Evolutionary conservation across 2,329 filamentous ascomycete species (phyloP).

Genomic region (Seiridium cupressi): DNA sequence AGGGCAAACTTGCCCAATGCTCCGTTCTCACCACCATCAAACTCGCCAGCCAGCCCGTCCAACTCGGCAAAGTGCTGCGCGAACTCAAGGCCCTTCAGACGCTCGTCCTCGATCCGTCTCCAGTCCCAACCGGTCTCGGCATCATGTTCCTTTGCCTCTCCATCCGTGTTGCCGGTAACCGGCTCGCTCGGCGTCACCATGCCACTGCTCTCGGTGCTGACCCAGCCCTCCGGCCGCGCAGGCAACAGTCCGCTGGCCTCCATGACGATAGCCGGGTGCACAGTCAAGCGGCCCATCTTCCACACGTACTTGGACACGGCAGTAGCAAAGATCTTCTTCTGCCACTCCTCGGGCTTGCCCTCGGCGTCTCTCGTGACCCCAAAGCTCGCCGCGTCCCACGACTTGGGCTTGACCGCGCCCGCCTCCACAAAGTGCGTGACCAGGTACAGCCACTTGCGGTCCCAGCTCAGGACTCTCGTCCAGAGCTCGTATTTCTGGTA

Average conservation of each 20-base stretch:
- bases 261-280: conserved; percentile 77
- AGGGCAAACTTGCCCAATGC: conserved; percentile 49
- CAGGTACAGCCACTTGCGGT: conserved; percentile 79
- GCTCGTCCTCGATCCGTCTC: conserved; percentile 53
- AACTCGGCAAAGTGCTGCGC: conserved; percentile 56
- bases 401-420: conserved; percentile 53
- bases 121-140: conserved; percentile 52
- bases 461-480: conserved; percentile 69
- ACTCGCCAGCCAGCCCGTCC: conserved; percentile 50
- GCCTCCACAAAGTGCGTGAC: conserved; percentile 70
- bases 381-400: conserved; percentile 49
- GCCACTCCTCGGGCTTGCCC: conserved; percentile 42
- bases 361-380: conserved; percentile 31
- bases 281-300: conserved; percentile 78
- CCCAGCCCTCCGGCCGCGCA: conserved; percentile 65
- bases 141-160: conserved; percentile 34
- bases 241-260: conserved; percentile 73
- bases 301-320: conserved; percentile 79
- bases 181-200: conserved; percentile 15
- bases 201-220: conserved; percentile 33
- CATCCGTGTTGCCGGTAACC: conserved; percentile 33
- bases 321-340: conserved; percentile 68
- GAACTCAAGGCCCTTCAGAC: conserved; percentile 53
- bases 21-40: conserved; percentile 52
- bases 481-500: conserved; percentile 73